Evolutionary conservation across 2,329 filamentous ascomycete genomes (phyloP).

Genomic region (Sclerotinia borealis): DNA sequence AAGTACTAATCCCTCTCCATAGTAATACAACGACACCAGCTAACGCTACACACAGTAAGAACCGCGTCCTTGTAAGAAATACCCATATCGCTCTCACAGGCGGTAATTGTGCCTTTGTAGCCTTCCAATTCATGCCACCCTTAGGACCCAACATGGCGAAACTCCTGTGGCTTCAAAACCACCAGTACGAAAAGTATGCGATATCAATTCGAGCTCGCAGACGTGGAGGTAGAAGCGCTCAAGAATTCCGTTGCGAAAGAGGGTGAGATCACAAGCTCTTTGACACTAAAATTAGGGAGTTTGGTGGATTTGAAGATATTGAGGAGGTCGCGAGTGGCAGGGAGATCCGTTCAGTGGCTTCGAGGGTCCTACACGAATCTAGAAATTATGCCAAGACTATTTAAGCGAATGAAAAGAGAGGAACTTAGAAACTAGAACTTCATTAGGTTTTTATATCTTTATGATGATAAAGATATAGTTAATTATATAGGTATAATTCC

Average conservation of each 20-base stretch:
- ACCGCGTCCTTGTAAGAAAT: constrained; percentile 69
- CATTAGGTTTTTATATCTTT: background rate
- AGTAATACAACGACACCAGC: constrained; percentile 68
- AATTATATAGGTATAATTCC: background rate
- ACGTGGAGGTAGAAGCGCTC: constrained; percentile 2
- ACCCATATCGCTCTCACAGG: constrained; percentile 66
- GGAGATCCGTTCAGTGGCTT: constrained; percentile 10
- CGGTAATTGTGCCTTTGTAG: constrained; percentile 71
- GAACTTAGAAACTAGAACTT: constrained; percentile 10
- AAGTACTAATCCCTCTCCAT: constrained; percentile 80
- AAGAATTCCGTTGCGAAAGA: background rate
- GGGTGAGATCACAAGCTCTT: constrained; percentile 10
- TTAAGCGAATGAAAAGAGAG: constrained; percentile 10
- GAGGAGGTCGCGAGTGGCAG: constrained; percentile 10
- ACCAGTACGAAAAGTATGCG: constrained; percentile 29
- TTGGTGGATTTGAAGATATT: constrained; percentile 13
- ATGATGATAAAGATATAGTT: background rate
- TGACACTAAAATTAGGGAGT: constrained; percentile 15
- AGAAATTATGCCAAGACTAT: constrained; percentile 16
- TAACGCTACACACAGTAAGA: constrained; percentile 67
- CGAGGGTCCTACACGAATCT: constrained; percentile 12
- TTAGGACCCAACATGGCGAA: constrained; percentile 80
- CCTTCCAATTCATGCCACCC: constrained; percentile 88
- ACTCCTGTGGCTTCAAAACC: constrained; percentile 38
- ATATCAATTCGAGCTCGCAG: constrained; percentile 25